Percentiles rank a stretch among this genome's conserved stretches.
phyloP scores from a whole-genome alignment of 2,329 filamentous ascomycete species.

The Chaetomium sp. region DNA sequence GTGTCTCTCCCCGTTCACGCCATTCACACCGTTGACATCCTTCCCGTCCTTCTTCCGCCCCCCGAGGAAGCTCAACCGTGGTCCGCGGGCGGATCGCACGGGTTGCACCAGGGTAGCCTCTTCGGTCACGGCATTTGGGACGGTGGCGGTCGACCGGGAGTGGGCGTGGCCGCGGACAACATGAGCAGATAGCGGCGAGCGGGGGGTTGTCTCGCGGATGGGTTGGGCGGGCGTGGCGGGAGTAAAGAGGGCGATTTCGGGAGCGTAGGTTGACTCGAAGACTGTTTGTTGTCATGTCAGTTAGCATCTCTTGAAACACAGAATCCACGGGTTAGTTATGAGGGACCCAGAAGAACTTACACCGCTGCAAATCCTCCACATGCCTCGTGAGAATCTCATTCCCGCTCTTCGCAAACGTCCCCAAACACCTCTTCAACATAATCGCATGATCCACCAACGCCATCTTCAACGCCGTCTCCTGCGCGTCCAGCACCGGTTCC shows the following conservation, averaged over 20 bases:
- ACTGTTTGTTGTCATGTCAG: conserved; percentile 35
- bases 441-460: conserved; percentile 85
- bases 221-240: conserved; percentile 46
- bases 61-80: conserved; percentile 52
- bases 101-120: conserved; percentile 46
- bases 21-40: conserved; percentile 9
- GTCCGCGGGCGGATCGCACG: conserved; percentile 46
- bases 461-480: conserved; percentile 76
- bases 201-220: conserved; percentile 35
- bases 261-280: conserved; percentile 57
- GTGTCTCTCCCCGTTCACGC: neutral
- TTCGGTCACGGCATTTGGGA: conserved; percentile 33
- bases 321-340: too few relatives aligned
- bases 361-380: conserved; percentile 54
- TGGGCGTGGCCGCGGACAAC: conserved; percentile 37
- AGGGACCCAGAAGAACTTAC: too few relatives aligned
- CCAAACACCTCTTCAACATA: conserved; percentile 75
- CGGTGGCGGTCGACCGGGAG: neutral
- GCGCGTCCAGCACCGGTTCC: conserved; percentile 44
- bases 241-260: conserved; percentile 58
- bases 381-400: conserved; percentile 51
- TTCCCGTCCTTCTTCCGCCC: conserved; percentile 43
- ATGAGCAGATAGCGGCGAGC: conserved; percentile 40
- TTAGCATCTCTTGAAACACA: too few relatives aligned
- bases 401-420: conserved; percentile 57